These are phyloP conservation scores for Maudiozyma serrabonitensis DNA, from an alignment of 805 yeast species.

Conservation along the genomic window DNA sequence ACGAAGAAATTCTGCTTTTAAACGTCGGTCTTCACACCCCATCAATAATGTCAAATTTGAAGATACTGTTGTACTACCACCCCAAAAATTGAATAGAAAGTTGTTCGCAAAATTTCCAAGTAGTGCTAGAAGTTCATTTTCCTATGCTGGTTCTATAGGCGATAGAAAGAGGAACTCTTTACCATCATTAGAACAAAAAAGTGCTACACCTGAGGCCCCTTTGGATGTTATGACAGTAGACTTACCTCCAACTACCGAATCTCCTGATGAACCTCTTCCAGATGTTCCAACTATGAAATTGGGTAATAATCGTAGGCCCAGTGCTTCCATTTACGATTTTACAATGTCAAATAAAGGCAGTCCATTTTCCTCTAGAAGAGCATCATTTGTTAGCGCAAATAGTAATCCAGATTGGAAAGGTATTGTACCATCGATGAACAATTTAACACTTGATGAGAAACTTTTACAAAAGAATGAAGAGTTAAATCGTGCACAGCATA, in stretches of 20 bases:
- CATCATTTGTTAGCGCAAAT: slow-evolving; percentile 5
- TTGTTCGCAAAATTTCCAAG: neutral
- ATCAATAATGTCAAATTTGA: neutral
- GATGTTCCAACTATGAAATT: slow-evolving; percentile 2
- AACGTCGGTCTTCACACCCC: slow-evolving; percentile 11
- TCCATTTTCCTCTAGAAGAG: slow-evolving; percentile 23
- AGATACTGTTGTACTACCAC: neutral
- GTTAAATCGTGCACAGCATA: neutral
- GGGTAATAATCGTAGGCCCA: slow-evolving; percentile 5
- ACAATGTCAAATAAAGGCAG: slow-evolving; percentile 11
- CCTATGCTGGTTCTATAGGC: slow-evolving; percentile 22
- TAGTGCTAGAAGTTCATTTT: slow-evolving; percentile 15
- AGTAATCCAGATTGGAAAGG: slow-evolving; percentile 12
- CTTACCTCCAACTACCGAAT: slow-evolving; percentile 47
- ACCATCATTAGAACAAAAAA: slow-evolving; percentile 15
- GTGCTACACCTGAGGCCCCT: slow-evolving; percentile 16
- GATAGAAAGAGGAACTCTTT: slow-evolving; percentile 25
- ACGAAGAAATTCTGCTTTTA: neutral
- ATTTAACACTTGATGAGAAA: slow-evolving; percentile 15
- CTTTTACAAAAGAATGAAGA: slow-evolving; percentile 8
- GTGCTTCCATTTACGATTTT: slow-evolving; percentile 9
- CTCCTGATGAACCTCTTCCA: slow-evolving; percentile 45
- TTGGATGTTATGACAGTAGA: slow-evolving; percentile 17
- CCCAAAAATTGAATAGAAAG: neutral
- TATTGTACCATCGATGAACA: slow-evolving; percentile 4